Evolutionary conservation across 1,139 yeast species (phyloP).

Genomic region (Saccharomyces hybrid): DNA sequence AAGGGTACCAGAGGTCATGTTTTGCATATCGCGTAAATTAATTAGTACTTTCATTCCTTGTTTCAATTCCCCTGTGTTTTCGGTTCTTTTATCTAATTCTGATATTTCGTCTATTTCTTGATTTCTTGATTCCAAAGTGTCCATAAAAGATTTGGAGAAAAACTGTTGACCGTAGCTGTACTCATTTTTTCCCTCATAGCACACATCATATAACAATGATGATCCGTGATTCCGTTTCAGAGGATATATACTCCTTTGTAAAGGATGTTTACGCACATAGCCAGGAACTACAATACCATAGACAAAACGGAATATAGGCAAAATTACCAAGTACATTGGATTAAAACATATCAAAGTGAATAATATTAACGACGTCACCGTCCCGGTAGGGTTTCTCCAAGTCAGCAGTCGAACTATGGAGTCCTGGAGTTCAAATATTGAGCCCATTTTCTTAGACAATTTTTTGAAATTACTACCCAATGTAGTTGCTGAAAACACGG

Average conservation of each 20-base stretch:
- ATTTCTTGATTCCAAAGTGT: neutral
- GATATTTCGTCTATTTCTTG: neutral
- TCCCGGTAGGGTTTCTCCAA: slow-evolving; percentile 58
- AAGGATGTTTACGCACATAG: slow-evolving; percentile 63
- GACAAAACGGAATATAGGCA: slow-evolving; percentile 54
- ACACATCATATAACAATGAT: slow-evolving; percentile 45
- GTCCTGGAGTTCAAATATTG: slow-evolving; percentile 49
- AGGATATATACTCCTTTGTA: slow-evolving; percentile 39
- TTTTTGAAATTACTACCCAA: slow-evolving; percentile 46
- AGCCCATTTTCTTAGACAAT: slow-evolving; percentile 47
- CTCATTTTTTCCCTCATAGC: slow-evolving; percentile 36
- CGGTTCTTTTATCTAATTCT: neutral
- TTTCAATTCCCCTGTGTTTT: slow-evolving; percentile 23
- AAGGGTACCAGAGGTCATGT: slow-evolving; percentile 51
- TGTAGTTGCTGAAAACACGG: slow-evolving; percentile 44
- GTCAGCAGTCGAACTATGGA: slow-evolving; percentile 47
- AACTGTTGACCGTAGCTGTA: slow-evolving; percentile 14
- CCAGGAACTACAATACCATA: slow-evolving; percentile 64
- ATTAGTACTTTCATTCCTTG: slow-evolving; percentile 35
- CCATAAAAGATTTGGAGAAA: neutral
- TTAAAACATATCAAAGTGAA: slow-evolving; percentile 57
- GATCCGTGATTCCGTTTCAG: slow-evolving; percentile 48
- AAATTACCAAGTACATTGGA: slow-evolving; percentile 60
- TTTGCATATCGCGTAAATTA: slow-evolving; percentile 41
- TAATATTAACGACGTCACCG: slow-evolving; percentile 44